Evolutionary conservation across 306 rosid genomes (phyloP), one percentile per base, ranked within the genome.

Genomic region (Rosa multiflora): DNA sequence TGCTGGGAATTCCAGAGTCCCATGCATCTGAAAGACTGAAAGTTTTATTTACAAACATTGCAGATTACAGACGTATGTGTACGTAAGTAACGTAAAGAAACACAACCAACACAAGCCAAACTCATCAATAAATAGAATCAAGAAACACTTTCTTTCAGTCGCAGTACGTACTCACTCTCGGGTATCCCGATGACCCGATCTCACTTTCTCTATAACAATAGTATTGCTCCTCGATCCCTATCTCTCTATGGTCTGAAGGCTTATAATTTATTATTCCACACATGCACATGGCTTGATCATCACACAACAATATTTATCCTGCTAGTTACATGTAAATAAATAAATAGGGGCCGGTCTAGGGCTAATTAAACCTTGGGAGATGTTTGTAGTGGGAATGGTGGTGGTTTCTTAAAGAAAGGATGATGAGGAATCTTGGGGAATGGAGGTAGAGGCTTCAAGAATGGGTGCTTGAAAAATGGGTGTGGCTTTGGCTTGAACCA

Each of bases 361-460:
- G 70, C 43, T 35, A 64, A 63, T 32, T 63, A 63, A 63, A 64
- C 21, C 44, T 64, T 78, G 48, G 46, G 73, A 43, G 75, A 48
- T 18, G 84, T 35, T 43, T 73, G 61, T 78, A 76, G 47, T 20
- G 72, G 37, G 72, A 63, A 77, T 20, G 79, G 55, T 11, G 71
- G 85, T 10, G 76, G 76, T 52, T 78, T 78, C 46, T 80, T 80
- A 37, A 77, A 17, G 82, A 83, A 68, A 17, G 51, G 9, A 67
- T 48, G 92, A 8, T 1, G 87, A 89, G 10, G 51, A 21, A 63
- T 63, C 76, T 84, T 86, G 40, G 87, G 86, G 76, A 83, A 44
- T 9, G 89, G 94, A 20, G 94, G 94, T 58, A 87, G 85, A 51
- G 78, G 88, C 73, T 85, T 85, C 26, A 71, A 72, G 81, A 42